Base-by-base conservation (phyloP, 306 rosid genomes). In the Prunus padus region DNA sequence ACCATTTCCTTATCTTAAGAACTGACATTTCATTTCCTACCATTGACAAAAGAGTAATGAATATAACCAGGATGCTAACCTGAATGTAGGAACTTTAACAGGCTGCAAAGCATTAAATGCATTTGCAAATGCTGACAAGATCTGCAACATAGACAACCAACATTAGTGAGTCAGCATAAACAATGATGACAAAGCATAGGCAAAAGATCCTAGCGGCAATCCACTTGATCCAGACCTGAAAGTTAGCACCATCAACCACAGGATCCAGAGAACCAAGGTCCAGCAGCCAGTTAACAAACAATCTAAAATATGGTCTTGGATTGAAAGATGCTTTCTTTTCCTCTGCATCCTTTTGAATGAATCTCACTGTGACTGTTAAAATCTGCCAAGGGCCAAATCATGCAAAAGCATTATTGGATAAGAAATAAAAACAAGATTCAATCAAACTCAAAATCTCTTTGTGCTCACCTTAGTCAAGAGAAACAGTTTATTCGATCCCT, bases 31-130 rank as follows among this genome's bases (percentile, higher is more conserved):
- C 31, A 70, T 40, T 54, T 50, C 65, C 77, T 63, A 57, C 71
- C 71, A 61, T 30, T 9, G 55, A 67, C 76, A 31, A 57, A 59
- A 25, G 40, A 42, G 52, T 79, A 47, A 37, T 11, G 26, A 37
- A 37, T 51, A 81, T 33, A 19, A 44, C 46, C 5, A 28, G 28
- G 23, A 74, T 77, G 26, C 75, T 62, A 72, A 96, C 98, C 99
- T 96, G 97, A 96, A 96, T 54, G 88, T 86, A 74, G 98, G 97
- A 83, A 96, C 91, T 78, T 90, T 89, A 75, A 92, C 96, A 67
- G 98, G 99, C 82, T 96, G 99, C 83, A 96, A 82, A 63, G 90
- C 90, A 88, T 96, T 97, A 82, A 90, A 96, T 77, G 98, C 91
- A 79, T 87, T 90, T 69, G 98, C 97, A 74, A 90, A 92, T 30